These are phyloP conservation scores for Claviceps maximensis DNA, from an alignment of 2,329 filamentous ascomycete genomes.

Conservation along the genomic window DNA sequence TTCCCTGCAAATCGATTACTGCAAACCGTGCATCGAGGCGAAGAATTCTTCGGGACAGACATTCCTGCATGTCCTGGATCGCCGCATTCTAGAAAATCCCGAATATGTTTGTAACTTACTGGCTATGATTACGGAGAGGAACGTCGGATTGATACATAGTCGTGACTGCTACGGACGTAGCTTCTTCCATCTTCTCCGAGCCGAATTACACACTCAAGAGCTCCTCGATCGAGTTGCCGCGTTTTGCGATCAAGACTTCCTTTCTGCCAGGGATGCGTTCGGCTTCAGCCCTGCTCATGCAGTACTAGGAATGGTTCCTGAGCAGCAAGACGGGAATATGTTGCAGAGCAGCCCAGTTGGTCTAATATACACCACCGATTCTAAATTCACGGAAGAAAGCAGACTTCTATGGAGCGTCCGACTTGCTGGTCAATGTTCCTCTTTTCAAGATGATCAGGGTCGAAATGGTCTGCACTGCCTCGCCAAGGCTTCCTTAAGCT, in stretches of 20 bases:
- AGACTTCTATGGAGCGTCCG: slow-evolving; percentile 13
- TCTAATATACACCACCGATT: slow-evolving; percentile 3
- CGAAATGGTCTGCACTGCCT: slow-evolving; percentile 46
- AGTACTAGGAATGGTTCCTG: slow-evolving; percentile 4
- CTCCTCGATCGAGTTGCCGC: slow-evolving; percentile 21
- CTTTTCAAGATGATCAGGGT: slow-evolving; percentile 24
- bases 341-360: slow-evolving; percentile 1
- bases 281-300: slow-evolving; percentile 15
- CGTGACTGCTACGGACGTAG: slow-evolving; percentile 39
- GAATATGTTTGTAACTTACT: slow-evolving; percentile 17
- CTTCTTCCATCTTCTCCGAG: slow-evolving; percentile 32
- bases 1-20: slow-evolving; percentile 11
- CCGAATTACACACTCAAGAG: slow-evolving; percentile 12
- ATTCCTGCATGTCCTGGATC: slow-evolving; percentile 31
- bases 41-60: slow-evolving; percentile 34
- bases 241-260: slow-evolving; percentile 17
- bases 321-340: background rate
- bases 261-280: slow-evolving; percentile 37
- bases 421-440: slow-evolving; percentile 9
- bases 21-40: slow-evolving; percentile 11
- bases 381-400: slow-evolving; percentile 9
- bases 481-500: slow-evolving; percentile 37
- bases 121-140: slow-evolving; percentile 6
- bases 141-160: slow-evolving; percentile 19
- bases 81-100: slow-evolving; percentile 20